Evolutionary conservation across 768 basidiomycete species (phyloP).

Genomic region (Leccinum olivaceopallidum): DNA sequence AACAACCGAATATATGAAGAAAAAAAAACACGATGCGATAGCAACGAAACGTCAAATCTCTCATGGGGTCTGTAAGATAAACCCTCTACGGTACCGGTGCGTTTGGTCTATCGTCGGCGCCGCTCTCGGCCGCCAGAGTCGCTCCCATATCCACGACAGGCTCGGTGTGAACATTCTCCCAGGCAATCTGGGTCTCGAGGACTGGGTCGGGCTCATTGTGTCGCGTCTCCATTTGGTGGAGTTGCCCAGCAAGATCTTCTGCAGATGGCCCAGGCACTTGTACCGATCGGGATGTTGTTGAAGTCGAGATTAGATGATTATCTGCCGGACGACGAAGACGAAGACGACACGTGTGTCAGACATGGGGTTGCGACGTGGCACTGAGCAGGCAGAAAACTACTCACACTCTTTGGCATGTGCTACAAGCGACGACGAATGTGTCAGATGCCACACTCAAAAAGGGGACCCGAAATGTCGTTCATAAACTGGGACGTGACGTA

Average conservation of each 20-base stretch:
- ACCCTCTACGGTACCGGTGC: not conserved
- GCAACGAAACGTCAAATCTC: not conserved
- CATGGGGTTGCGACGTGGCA: not conserved
- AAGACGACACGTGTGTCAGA: slow-evolving; percentile 3
- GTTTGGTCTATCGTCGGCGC: slow-evolving; percentile 4
- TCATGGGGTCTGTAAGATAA: not conserved
- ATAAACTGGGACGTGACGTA: slow-evolving; percentile 33
- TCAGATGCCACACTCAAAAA: slow-evolving; percentile 10
- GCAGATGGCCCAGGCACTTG: slow-evolving; percentile 5
- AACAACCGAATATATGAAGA: slow-evolving; percentile 2
- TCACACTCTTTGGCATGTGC: slow-evolving; percentile 78
- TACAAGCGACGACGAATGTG: slow-evolving; percentile 26
- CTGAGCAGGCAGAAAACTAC: slow-evolving; percentile 24
- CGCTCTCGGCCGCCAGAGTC: not conserved
- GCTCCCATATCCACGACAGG: not conserved
- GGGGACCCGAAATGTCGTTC: not conserved
- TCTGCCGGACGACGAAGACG: slow-evolving; percentile 26
- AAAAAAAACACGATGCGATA: not conserved
- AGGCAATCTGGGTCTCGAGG: not conserved
- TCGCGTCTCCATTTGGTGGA: slow-evolving; percentile 3
- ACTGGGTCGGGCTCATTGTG: slow-evolving; percentile 1
- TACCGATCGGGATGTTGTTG: not conserved
- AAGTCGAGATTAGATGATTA: slow-evolving; percentile 38
- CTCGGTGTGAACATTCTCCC: slow-evolving; percentile 5
- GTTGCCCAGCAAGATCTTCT: slow-evolving; percentile 2